Evolutionary conservation across 495 filamentous ascomycete genomes (phyloP).

Genomic region (Penicillium mononematosum): DNA sequence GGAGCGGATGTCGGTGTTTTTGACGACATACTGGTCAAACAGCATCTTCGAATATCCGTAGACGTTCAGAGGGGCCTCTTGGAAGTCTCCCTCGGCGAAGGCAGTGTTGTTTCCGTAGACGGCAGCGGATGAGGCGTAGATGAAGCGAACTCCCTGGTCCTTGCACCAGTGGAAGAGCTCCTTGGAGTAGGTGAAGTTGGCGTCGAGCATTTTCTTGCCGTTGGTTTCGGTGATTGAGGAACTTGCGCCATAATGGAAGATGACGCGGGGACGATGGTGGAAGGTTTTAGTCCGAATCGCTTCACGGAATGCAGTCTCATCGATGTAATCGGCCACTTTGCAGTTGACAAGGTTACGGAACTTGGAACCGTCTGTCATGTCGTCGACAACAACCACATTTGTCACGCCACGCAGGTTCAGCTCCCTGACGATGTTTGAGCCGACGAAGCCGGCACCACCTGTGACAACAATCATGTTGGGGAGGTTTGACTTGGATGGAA

Average conservation of each 20-base stretch:
- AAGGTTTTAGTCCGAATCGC: neutral
- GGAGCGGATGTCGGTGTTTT: neutral
- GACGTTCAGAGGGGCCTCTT: constrained; percentile 2
- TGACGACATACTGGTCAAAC: constrained; percentile 2
- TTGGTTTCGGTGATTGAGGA: neutral
- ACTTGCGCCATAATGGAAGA: constrained; percentile 4
- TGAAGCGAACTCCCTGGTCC: neutral
- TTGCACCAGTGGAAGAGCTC: constrained; percentile 11
- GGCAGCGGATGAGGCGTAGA: constrained; percentile 7
- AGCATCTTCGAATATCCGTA: constrained; percentile 7
- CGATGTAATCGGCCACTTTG: constrained; percentile 2
- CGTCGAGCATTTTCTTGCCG: constrained; percentile 1
- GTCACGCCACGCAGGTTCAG: constrained; percentile 2
- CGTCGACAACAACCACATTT: constrained; percentile 5
- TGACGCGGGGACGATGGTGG: neutral
- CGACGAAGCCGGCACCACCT: constrained; percentile 5
- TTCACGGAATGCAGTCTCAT: neutral
- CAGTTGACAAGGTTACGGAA: constrained; percentile 8
- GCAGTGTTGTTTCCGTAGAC: neutral
- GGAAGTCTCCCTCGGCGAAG: neutral
- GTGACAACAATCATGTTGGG: constrained; percentile 6
- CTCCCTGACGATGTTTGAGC: constrained; percentile 8
- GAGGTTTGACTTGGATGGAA: neutral
- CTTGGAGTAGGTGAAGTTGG: constrained; percentile 8
- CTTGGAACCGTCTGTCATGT: constrained; percentile 6